Conservation (phyloP, 176 grass and related monocot species). For the Zea mays region Zm-B73-REFERENCE-NAM-5.0 NC_050099.1:46292501-46293000, state of each 20-base stretch:
- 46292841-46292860: background rate
- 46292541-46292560: slow-evolving; percentile 71
- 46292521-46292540: slow-evolving; percentile 86
- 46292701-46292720: slow-evolving; percentile 25
- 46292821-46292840: slow-evolving; percentile 11
- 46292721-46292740: slow-evolving; percentile 19
- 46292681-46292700: slow-evolving; percentile 32
- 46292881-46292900: background rate
- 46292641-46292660: slow-evolving; percentile 48
- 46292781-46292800: background rate
- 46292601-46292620: slow-evolving; percentile 69
- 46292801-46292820: background rate
- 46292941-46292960: background rate
- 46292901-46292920: background rate
- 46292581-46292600: slow-evolving; percentile 65
- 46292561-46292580: slow-evolving; percentile 40
- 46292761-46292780: background rate
- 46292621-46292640: slow-evolving; percentile 55
- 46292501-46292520: slow-evolving; percentile 60
- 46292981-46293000: background rate
- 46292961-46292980: background rate
- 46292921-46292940: slow-evolving; percentile 5
- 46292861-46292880: background rate
- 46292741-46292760: background rate
- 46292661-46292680: slow-evolving; percentile 42